phyloP scores from a whole-genome alignment of 306 rosid species.

The Vicia sativa region DNA sequence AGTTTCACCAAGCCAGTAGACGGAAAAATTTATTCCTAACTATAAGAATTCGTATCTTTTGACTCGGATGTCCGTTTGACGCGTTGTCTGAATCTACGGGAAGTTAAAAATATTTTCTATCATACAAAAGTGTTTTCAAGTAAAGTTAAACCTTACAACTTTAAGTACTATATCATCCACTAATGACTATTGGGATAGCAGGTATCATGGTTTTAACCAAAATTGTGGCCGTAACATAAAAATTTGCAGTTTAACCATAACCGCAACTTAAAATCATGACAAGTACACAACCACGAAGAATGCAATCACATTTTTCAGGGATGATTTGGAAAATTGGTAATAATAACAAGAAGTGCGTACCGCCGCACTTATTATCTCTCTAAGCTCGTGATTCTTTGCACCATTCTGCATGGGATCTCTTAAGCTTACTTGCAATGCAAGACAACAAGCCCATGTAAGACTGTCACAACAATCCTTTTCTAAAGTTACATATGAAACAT shows the following conservation, averaged over 20 bases:
- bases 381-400: conserved; percentile 70
- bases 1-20: no score
- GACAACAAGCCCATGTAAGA: conserved; percentile 8
- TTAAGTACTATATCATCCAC: no score
- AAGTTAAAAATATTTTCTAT: no score
- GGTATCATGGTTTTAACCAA: background rate
- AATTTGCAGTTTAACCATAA: background rate
- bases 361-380: conserved; percentile 80
- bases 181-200: no score
- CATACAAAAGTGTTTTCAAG: no score
- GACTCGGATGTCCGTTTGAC: no score
- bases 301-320: background rate
- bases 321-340: background rate
- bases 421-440: conserved; percentile 81
- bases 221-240: background rate
- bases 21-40: no score
- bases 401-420: conserved; percentile 85
- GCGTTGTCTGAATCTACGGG: no score
- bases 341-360: conserved; percentile 48
- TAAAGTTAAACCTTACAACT: background rate
- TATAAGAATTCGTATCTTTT: no score
- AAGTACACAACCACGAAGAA: background rate
- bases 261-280: background rate
- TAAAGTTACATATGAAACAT: conserved; percentile 11
- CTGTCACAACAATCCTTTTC: conserved; percentile 10